These are phyloP conservation scores for Aspergillus sp. DNA, from an alignment of 2,329 filamentous ascomycete genomes.

Conservation along the genomic window DNA sequence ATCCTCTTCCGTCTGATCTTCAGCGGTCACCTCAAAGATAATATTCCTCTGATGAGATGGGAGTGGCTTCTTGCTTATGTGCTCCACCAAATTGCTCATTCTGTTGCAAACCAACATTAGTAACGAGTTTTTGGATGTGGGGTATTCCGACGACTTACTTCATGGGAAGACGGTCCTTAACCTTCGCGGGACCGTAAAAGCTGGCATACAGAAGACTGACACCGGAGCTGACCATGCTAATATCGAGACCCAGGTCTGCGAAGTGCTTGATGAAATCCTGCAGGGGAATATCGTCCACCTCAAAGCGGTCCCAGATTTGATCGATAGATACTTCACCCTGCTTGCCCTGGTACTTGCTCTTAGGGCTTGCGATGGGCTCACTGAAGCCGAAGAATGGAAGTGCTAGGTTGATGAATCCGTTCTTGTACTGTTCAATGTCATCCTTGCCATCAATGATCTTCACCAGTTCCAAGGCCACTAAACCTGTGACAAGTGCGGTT, in stretches of 20 bases:
- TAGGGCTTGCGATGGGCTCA: slow-evolving; percentile 90
- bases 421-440: slow-evolving; percentile 99
- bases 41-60: slow-evolving; percentile 91
- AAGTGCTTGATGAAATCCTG: slow-evolving; percentile 82
- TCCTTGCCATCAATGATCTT: slow-evolving; percentile 95
- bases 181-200: slow-evolving; percentile 81
- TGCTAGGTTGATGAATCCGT: slow-evolving; percentile 95
- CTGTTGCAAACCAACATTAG: slow-evolving; percentile 50
- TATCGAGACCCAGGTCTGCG: slow-evolving; percentile 72
- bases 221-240: slow-evolving; percentile 96
- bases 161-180: slow-evolving; percentile 77
- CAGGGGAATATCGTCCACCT: slow-evolving; percentile 82
- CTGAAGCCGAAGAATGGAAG: slow-evolving; percentile 98
- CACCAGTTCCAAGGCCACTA: slow-evolving; percentile 90
- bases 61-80: slow-evolving; percentile 87
- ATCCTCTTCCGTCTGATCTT: slow-evolving; percentile 85
- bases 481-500: slow-evolving; percentile 88
- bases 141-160: slow-evolving; percentile 51
- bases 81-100: slow-evolving; percentile 83
- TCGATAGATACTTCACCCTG: slow-evolving; percentile 78
- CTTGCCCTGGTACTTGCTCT: slow-evolving; percentile 82
- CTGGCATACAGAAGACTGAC: slow-evolving; percentile 91
- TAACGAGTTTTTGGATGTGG: neutral
- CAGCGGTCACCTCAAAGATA: slow-evolving; percentile 93
- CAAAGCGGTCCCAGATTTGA: slow-evolving; percentile 97